These are phyloP conservation scores for Laetiporus sulphureus DNA, from an alignment of 1,284 basidiomycete genomes.

Conservation along the genomic window DNA sequence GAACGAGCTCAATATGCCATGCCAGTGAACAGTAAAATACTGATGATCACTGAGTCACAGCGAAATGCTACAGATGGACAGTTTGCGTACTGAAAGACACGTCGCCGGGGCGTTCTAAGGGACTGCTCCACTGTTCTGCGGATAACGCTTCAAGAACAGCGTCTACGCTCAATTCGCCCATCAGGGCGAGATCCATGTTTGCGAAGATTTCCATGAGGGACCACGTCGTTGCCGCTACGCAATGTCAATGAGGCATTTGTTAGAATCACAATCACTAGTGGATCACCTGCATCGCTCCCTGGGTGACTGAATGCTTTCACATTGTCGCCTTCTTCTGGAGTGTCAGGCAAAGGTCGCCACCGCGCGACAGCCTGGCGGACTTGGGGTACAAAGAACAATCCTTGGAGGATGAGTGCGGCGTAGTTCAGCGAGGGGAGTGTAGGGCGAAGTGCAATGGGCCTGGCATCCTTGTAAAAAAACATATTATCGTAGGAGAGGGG, in stretches of 20 bases:
- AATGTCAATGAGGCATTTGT: not conserved
- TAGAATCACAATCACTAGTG: not conserved
- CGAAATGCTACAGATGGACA: not conserved
- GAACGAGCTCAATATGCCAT: conserved; percentile 25
- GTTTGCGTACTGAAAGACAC: conserved; percentile 29
- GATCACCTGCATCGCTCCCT: not conserved
- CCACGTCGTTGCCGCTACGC: conserved; percentile 35
- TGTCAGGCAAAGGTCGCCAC: conserved; percentile 31
- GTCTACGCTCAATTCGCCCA: conserved; percentile 38
- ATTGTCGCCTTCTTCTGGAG: conserved; percentile 1
- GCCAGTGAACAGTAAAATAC: conserved; percentile 34
- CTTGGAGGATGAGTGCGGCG: conserved; percentile 57
- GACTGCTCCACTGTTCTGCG: conserved; percentile 28
- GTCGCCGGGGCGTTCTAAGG: conserved; percentile 31
- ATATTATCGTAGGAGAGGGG: not conserved
- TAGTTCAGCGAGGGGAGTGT: conserved; percentile 44
- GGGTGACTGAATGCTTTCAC: not conserved
- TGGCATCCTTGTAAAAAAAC: conserved; percentile 20
- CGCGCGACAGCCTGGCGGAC: conserved; percentile 45
- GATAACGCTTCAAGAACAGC: conserved; percentile 27
- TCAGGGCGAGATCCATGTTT: conserved; percentile 48
- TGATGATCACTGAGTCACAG: conserved; percentile 11
- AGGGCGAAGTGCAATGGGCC: conserved; percentile 60
- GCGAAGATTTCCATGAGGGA: conserved; percentile 56
- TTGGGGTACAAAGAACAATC: conserved; percentile 61